Base-by-base conservation (phyloP, 345 rosid species). In the Eucalyptus cloeziana region DNA sequence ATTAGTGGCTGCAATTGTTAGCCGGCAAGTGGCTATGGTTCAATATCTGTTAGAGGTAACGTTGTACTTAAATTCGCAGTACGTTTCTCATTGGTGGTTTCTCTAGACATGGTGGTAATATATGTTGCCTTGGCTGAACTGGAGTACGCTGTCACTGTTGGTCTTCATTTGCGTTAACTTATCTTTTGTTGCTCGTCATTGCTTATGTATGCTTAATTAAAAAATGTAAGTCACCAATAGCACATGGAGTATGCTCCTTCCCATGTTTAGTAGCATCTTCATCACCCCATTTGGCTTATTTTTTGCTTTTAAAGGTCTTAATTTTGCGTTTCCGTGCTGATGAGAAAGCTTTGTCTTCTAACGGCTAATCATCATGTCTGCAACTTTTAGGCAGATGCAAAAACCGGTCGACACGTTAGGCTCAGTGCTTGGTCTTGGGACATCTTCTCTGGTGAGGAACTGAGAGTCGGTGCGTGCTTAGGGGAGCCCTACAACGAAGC, bases 401-500 rank as follows among this genome's bases (percentile, higher is more conserved):
- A 88, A 89, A 90, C 88, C 54, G 90, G 88, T 76, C 62, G 52
- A 51, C 79, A 27, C 27, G 89, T 86, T 11, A 89, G 92, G 91
- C 91, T 92, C 24, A 92, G 91, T 83, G 94, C 92, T 54, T 91
- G 94, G 94, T 91, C 94, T 44, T 89, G 92, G 92, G 92, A 91
- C 85, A 62, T 90, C 86, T 86, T 90, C 91, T 91, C 94, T 31
- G 91, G 92, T 12, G 94, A 92, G 89, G 92, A 91, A 89, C 87
- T 92, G 49, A 87, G 92, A 60, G 91, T 92, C 8, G 94, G 92
- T 62, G 91, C 94, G 1, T 91, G 92, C 90, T 88, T 92, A 88
- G 92, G 92, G 5, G 92, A 92, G 91, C 92, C 94, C 15, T 92
- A 91, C 62, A 88, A 85, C 51, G 92, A 90, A 79, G 88, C 85